phyloP scores from a whole-genome alignment of 495 filamentous ascomycete species.

The Talaromyces proteolyticus region DNA sequence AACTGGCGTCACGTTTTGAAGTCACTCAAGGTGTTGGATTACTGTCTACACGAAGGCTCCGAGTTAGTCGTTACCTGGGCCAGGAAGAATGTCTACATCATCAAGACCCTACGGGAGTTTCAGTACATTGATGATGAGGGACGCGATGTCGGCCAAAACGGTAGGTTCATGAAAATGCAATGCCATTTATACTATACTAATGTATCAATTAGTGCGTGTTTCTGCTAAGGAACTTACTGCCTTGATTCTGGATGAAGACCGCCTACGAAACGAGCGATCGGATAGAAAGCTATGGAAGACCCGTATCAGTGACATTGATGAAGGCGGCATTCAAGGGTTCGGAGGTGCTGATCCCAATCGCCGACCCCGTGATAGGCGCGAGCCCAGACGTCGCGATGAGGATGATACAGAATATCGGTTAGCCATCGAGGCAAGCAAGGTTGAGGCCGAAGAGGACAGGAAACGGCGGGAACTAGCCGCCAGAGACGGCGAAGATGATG shows the following conservation, averaged over 20 bases:
- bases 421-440: constrained; percentile 94
- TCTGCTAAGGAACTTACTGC: constrained; percentile 95
- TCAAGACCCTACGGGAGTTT: constrained; percentile 97
- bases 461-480: constrained; percentile 57
- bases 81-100: constrained; percentile 94
- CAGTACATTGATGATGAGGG: constrained; percentile 93
- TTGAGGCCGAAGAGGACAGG: constrained; percentile 89
- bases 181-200: constrained; percentile 10
- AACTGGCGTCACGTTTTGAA: constrained; percentile 99
- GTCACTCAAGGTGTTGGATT: constrained; percentile 95
- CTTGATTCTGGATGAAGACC: constrained; percentile 92
- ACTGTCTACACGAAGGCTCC: constrained; percentile 95
- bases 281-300: constrained; percentile 97
- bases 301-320: constrained; percentile 87
- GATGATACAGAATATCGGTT: constrained; percentile 90
- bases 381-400: constrained; percentile 55
- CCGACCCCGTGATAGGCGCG: constrained; percentile 32
- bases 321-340: constrained; percentile 49
- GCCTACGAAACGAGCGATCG: constrained; percentile 81
- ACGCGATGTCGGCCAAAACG: constrained; percentile 90
- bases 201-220: constrained; percentile 64
- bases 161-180: constrained; percentile 41
- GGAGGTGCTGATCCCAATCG: constrained; percentile 30
- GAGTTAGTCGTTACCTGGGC: constrained; percentile 98
- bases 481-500: constrained; percentile 52